A percentile compares a stretch with the other conserved stretches of the same genome.
These are phyloP conservation scores for Sporothrix schenckii DNA, from an alignment of 2,329 filamentous ascomycete genomes.

Conservation along the genomic window DNA sequence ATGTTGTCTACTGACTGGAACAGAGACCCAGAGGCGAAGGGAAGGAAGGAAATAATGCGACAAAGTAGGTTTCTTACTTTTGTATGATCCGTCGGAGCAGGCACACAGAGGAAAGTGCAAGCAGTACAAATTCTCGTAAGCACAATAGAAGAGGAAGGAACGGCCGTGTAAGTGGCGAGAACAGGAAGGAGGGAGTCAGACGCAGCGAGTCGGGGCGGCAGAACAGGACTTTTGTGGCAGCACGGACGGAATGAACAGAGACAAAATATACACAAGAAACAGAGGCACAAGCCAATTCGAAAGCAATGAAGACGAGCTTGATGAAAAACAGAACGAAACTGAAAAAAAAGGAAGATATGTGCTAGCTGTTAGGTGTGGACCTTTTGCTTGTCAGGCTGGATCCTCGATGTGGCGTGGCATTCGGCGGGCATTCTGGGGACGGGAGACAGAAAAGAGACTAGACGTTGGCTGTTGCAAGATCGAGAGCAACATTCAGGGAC, in stretches of 20 bases:
- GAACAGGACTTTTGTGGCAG: neutral
- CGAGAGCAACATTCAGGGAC: constrained; percentile 14
- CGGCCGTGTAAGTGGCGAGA: constrained; percentile 19
- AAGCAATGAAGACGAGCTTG: neutral
- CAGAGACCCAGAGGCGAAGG: neutral
- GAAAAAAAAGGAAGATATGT: constrained; percentile 2
- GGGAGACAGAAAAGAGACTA: neutral
- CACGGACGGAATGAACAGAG: neutral
- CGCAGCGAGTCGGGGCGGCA: neutral
- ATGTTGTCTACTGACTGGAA: neutral
- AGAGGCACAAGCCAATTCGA: neutral
- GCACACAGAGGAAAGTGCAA: constrained; percentile 10
- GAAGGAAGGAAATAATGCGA: neutral
- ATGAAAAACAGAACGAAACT: neutral
- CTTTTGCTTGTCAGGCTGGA: neutral
- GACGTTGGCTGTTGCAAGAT: neutral
- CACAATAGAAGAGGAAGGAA: neutral
- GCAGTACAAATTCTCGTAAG: constrained; percentile 16
- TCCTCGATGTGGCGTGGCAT: constrained; percentile 8
- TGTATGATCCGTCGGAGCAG: constrained; percentile 7
- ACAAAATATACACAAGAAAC: constrained; percentile 10
- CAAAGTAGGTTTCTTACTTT: constrained; percentile 4
- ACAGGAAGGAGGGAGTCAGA: constrained; percentile 4
- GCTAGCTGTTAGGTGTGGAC: neutral
- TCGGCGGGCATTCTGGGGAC: constrained; percentile 8